These are phyloP conservation scores for Pichia heedii DNA, from an alignment of 805 yeast species.

Conservation along the genomic window DNA sequence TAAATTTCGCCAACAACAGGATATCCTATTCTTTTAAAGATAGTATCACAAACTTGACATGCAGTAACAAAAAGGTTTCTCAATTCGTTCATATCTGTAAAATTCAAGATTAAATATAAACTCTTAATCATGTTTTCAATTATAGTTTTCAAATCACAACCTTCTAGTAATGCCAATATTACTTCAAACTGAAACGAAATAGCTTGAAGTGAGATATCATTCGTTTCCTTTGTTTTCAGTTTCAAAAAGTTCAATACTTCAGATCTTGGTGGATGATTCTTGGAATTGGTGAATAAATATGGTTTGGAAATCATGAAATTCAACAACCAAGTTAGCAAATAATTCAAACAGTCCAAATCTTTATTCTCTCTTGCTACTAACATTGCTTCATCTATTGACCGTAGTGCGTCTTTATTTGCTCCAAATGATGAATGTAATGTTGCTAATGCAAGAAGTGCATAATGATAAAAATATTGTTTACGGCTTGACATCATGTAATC, in stretches of 20 bases:
- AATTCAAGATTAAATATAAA: constrained; percentile 40
- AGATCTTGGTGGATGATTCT: constrained; percentile 39
- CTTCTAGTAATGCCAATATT: constrained; percentile 42
- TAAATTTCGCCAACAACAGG: constrained; percentile 38
- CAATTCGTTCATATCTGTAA: constrained; percentile 6
- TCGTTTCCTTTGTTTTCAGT: constrained; percentile 41
- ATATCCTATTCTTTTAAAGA: constrained; percentile 47
- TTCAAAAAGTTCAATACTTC: constrained; percentile 59
- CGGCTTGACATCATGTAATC: constrained; percentile 68
- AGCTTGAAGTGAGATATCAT: constrained; percentile 40
- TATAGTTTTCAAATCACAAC: constrained; percentile 36
- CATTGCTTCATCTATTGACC: constrained; percentile 80
- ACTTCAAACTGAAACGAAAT: constrained; percentile 62
- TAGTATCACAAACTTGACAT: constrained; percentile 35
- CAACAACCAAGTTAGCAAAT: constrained; percentile 65
- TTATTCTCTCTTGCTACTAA: constrained; percentile 80
- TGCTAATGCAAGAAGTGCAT: constrained; percentile 66
- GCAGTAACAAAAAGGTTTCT: constrained; percentile 16
- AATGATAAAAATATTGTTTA: constrained; percentile 60
- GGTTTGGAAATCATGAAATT: constrained; percentile 66
- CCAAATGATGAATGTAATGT: constrained; percentile 62
- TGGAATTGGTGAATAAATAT: constrained; percentile 30
- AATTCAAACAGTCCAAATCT: constrained; percentile 64
- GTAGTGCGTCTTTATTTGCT: constrained; percentile 57
- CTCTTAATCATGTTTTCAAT: constrained; percentile 53